A percentile compares a stretch with the other conserved stretches of the same genome.
These are phyloP conservation scores for Pyrus betulifolia DNA, from an alignment of 306 rosid genomes.

Conservation along the genomic window DNA sequence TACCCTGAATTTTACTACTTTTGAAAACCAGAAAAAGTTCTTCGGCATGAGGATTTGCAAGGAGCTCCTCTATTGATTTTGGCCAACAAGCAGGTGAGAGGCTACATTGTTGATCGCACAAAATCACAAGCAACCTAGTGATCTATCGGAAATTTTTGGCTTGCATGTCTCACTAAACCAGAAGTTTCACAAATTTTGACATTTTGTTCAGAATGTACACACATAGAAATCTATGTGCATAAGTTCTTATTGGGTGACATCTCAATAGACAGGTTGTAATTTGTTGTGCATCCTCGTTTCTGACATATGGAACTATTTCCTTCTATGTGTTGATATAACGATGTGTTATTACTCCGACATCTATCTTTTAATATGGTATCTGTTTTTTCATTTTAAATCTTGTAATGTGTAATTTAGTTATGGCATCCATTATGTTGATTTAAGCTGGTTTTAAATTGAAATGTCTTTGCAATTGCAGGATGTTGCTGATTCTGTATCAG, in stretches of 20 bases:
- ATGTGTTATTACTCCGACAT: neutral
- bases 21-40: slow-evolving; percentile 70
- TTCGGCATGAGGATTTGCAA: slow-evolving; percentile 90
- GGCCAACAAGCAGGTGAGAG: slow-evolving; percentile 92
- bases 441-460: neutral
- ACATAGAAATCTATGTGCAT: neutral
- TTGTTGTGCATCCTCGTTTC: neutral
- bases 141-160: neutral
- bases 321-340: slow-evolving; percentile 2
- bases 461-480: slow-evolving; percentile 47
- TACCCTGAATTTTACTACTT: slow-evolving; percentile 16
- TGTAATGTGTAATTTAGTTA: neutral
- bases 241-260: neutral
- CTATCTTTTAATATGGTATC: neutral
- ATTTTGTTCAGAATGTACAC: neutral
- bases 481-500: slow-evolving; percentile 67
- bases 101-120: neutral
- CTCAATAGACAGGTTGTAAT: neutral
- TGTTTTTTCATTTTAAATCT: neutral
- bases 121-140: neutral
- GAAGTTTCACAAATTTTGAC: neutral
- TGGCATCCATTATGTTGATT: neutral
- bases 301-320: neutral
- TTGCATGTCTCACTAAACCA: neutral
- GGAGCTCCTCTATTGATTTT: slow-evolving; percentile 95